Conservation (phyloP, 768 basidiomycete species). For the Mycena crocata region DNA sequence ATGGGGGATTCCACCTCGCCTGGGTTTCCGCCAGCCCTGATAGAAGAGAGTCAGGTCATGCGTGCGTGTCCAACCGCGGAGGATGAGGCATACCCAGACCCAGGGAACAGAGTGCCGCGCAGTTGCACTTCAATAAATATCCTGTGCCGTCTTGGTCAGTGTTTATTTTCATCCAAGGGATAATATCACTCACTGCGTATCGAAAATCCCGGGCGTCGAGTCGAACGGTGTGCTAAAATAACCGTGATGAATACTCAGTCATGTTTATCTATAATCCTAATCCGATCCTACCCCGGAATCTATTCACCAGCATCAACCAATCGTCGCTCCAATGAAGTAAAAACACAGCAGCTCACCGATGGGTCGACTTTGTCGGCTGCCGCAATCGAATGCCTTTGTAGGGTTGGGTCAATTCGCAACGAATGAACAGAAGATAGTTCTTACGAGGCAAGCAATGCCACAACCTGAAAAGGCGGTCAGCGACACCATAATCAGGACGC, state of each 20-base stretch:
- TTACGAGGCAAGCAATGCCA: slow-evolving; percentile 48
- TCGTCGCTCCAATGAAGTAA: too few relatives aligned
- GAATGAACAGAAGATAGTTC: slow-evolving; percentile 1
- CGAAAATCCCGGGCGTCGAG: slow-evolving; percentile 56
- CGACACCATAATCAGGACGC: neutral
- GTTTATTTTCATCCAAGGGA: too few relatives aligned
- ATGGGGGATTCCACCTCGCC: slow-evolving; percentile 35
- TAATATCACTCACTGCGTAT: slow-evolving; percentile 53
- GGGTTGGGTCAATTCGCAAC: neutral
- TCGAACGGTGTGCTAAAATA: slow-evolving; percentile 54
- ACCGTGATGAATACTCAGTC: too few relatives aligned
- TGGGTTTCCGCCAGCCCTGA: slow-evolving; percentile 34
- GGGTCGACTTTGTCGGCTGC: slow-evolving; percentile 48
- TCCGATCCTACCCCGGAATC: slow-evolving; percentile 31
- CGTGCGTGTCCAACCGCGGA: neutral
- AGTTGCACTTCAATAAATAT: slow-evolving; percentile 49
- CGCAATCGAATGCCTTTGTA: slow-evolving; percentile 39
- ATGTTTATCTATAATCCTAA: too few relatives aligned
- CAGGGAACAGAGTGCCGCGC: slow-evolving; percentile 40
- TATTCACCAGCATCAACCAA: slow-evolving; percentile 28
- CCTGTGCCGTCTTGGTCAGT: neutral
- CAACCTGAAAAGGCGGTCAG: slow-evolving; percentile 1
- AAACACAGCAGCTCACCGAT: slow-evolving; percentile 7
- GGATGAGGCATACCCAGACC: too few relatives aligned
- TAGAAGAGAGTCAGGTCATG: slow-evolving; percentile 29